Evolutionary conservation across 345 rosid genomes (phyloP), one percentile per base, ranked within the genome.

Genomic region (Lepidium aucheri): DNA sequence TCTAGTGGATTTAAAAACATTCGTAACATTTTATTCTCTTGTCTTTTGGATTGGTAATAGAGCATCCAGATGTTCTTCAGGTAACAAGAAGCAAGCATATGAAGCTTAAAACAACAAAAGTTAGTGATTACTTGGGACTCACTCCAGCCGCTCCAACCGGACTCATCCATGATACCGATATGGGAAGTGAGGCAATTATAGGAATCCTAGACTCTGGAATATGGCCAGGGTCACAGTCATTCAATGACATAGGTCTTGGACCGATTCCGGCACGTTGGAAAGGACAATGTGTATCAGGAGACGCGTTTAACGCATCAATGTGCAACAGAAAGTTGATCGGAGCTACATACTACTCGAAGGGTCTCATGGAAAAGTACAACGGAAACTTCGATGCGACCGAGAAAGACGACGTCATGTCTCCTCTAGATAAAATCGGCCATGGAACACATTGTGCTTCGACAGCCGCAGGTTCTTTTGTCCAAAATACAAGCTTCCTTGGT

Each of bases 171-270:
- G 76, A 65, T 0, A 80, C 86, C 60, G 73, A 69, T 42, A 78
- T 84, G 87, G 93, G 93, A n/a, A 82, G 83, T 68, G 86, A 86
- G 54, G 81, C 78, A 35, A 83, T 89, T 42, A 53, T 89, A 18
- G 96, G 89, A 52, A 41, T 86, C 24, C 9, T 86, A 17, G 93
- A 86, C 71, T 78, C 96, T 15, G 82, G 85, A 12, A 66, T 81
- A 71, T 76, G 77, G 80, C 85, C 87, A 9, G 81, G 58, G 20
- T 72, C 84, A 1, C 26, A 55, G 13, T 65, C 82, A 56, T 83
- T 83, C 50, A 74, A 70, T 9, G 90, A 81, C 63, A 54, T 57
- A 3, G 78, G 78, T 40, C 70, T 81, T 28, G 84, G 81, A 14
- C 79, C 85, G 6, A 70, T 83, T 30, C 87, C 90, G 0, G 6